phyloP scores from a whole-genome alignment of 2,329 filamentous ascomycete species.

The Sphaerulina populicola region DNA sequence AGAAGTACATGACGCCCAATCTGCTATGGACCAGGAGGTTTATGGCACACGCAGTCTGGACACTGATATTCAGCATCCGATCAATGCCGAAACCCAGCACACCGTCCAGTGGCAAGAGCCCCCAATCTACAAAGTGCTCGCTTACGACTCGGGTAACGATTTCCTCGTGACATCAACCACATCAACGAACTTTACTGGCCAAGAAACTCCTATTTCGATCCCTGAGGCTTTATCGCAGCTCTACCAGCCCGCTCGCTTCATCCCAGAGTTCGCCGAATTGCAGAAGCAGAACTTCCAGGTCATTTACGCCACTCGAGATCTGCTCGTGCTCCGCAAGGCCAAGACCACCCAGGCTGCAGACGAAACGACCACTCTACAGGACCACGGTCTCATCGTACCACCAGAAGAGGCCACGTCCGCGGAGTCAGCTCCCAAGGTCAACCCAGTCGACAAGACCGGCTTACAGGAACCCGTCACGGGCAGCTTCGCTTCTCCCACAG shows the following conservation, averaged over 20 bases:
- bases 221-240: slow-evolving; percentile 54
- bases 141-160: slow-evolving; percentile 54
- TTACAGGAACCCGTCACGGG: slow-evolving; percentile 38
- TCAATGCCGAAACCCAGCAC: background rate
- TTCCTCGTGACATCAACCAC: slow-evolving; percentile 53
- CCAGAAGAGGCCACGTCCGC: slow-evolving; percentile 7
- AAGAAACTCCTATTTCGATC: slow-evolving; percentile 48
- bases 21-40: slow-evolving; percentile 15
- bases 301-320: slow-evolving; percentile 53
- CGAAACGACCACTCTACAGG: slow-evolving; percentile 13
- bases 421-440: slow-evolving; percentile 33
- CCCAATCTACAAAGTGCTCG: slow-evolving; percentile 55
- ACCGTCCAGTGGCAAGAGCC: slow-evolving; percentile 27
- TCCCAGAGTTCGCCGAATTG: slow-evolving; percentile 53
- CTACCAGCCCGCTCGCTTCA: slow-evolving; percentile 56
- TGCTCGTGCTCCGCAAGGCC: slow-evolving; percentile 59
- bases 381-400: slow-evolving; percentile 21
- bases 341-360: slow-evolving; percentile 27
- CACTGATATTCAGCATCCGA: slow-evolving; percentile 6
- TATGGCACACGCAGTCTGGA: slow-evolving; percentile 13
- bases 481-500: slow-evolving; percentile 56
- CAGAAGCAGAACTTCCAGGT: slow-evolving; percentile 59
- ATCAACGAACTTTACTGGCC: slow-evolving; percentile 44
- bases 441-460: slow-evolving; percentile 48
- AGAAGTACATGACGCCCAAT: slow-evolving; percentile 17